Evolutionary conservation across 2,329 filamentous ascomycete genomes (phyloP).

Genomic region (Hymenoscyphus albidus): DNA sequence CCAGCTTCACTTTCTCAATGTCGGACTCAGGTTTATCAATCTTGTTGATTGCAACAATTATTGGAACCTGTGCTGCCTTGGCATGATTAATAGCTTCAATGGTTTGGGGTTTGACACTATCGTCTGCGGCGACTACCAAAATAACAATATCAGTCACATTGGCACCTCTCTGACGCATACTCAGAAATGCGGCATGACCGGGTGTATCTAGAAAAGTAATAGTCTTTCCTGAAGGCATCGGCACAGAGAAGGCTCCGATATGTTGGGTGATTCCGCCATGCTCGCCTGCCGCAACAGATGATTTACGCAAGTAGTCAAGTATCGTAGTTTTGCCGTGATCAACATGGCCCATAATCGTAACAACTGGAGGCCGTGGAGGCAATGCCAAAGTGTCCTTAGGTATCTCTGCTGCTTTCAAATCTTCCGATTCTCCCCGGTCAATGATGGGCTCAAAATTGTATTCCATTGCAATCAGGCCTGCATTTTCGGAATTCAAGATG

Average conservation of each 20-base stretch:
- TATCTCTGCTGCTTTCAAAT: constrained; percentile 67
- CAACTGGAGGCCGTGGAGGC: constrained; percentile 79
- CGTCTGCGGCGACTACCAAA: constrained; percentile 91
- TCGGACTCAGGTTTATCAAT: constrained; percentile 83
- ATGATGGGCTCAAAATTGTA: constrained; percentile 87
- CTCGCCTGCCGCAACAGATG: constrained; percentile 84
- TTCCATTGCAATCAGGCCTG: constrained; percentile 83
- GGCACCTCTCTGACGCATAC: constrained; percentile 92
- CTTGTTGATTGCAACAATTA: constrained; percentile 98
- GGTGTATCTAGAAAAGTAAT: constrained; percentile 98
- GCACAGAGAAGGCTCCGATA: constrained; percentile 94
- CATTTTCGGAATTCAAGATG: constrained; percentile 85
- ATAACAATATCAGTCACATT: constrained; percentile 97
- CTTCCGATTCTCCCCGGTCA: constrained; percentile 60
- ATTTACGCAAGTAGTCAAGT: constrained; percentile 87
- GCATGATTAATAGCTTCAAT: constrained; percentile 95
- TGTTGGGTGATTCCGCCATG: constrained; percentile 98
- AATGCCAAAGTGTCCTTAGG: constrained; percentile 65
- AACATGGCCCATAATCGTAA: constrained; percentile 99
- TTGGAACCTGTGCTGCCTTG: constrained; percentile 78
- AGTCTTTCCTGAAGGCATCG: constrained; percentile 76
- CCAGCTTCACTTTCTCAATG: constrained; percentile 79
- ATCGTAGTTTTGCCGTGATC: constrained; percentile 98
- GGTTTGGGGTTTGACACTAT: constrained; percentile 96
- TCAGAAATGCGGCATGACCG: constrained; percentile 90